These are phyloP conservation scores for Kokia cookei DNA, from an alignment of 441 rosid species.

Conservation along the genomic window DNA sequence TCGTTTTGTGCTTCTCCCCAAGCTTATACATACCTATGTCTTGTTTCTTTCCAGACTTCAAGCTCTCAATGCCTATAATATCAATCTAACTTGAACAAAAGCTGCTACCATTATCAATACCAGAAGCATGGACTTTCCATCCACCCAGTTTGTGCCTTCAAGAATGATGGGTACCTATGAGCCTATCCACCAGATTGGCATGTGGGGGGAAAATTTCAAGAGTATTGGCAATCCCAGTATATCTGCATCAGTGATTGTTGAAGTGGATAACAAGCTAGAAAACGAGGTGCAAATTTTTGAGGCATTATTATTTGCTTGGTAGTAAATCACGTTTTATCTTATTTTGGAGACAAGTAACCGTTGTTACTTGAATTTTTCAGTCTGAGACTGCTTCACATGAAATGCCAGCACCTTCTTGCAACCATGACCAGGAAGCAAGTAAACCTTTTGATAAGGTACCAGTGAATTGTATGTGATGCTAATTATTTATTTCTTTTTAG, in stretches of 20 bases:
- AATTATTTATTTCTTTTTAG: not conserved
- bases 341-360: conserved; percentile 16
- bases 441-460: conserved; percentile 73
- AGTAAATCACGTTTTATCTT: conserved; percentile 1
- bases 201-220: conserved; percentile 81
- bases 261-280: conserved; percentile 48
- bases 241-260: conserved; percentile 44
- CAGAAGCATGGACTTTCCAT: conserved; percentile 65
- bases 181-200: conserved; percentile 62
- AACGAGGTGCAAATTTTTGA: conserved; percentile 44
- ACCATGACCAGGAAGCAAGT: conserved; percentile 72
- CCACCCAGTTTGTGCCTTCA: conserved; percentile 70
- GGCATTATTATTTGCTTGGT: conserved; percentile 9
- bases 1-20: not conserved
- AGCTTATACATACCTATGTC: not conserved
- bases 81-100: conserved; percentile 14
- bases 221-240: conserved; percentile 44
- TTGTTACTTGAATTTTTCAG: conserved; percentile 33
- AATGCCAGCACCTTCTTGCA: conserved; percentile 46
- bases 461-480: not conserved
- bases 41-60: conserved; percentile 6
- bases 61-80: conserved; percentile 5
- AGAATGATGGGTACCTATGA: conserved; percentile 75
- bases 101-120: conserved; percentile 23
- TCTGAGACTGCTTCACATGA: conserved; percentile 83